These are phyloP conservation scores for Claviceps maximensis DNA, from an alignment of 2,329 filamentous ascomycete genomes.

Conservation along the genomic window DNA sequence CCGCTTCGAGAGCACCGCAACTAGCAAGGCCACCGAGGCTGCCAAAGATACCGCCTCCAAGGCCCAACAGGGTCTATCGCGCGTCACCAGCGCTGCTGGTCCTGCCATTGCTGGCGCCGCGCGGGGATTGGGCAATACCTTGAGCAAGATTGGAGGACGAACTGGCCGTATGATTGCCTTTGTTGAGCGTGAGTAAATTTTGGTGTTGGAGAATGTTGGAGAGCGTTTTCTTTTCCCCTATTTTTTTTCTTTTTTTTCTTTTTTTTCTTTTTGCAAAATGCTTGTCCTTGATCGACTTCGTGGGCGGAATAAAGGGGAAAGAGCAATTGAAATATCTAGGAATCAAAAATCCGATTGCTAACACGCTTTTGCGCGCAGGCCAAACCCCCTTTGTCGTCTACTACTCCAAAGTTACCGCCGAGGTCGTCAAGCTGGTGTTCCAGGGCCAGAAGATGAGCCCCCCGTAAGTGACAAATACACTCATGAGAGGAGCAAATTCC, in stretches of 20 bases:
- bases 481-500: not conserved
- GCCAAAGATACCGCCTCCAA: slow-evolving; percentile 26
- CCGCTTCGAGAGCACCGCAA: slow-evolving; percentile 47
- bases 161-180: slow-evolving; percentile 67
- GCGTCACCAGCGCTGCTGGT: slow-evolving; percentile 67
- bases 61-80: slow-evolving; percentile 69
- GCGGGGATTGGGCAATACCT: slow-evolving; percentile 48
- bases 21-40: slow-evolving; percentile 25
- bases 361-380: slow-evolving; percentile 35
- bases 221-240: too few species aligned
- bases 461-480: slow-evolving; percentile 57
- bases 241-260: too few species aligned
- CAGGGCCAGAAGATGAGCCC: slow-evolving; percentile 81
- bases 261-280: too few species aligned
- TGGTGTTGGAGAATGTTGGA: too few species aligned
- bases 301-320: not conserved
- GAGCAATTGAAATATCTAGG: too few species aligned
- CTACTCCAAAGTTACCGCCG: slow-evolving; percentile 80
- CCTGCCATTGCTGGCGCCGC: slow-evolving; percentile 64
- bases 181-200: slow-evolving; percentile 62
- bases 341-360: not conserved
- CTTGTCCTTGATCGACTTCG: too few species aligned
- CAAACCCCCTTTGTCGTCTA: slow-evolving; percentile 78
- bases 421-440: slow-evolving; percentile 80
- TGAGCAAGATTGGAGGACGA: slow-evolving; percentile 69